These are phyloP conservation scores for Phytophthora ramorum DNA, from an alignment of 352 stramenopile species.

Conservation along the genomic window DNA sequence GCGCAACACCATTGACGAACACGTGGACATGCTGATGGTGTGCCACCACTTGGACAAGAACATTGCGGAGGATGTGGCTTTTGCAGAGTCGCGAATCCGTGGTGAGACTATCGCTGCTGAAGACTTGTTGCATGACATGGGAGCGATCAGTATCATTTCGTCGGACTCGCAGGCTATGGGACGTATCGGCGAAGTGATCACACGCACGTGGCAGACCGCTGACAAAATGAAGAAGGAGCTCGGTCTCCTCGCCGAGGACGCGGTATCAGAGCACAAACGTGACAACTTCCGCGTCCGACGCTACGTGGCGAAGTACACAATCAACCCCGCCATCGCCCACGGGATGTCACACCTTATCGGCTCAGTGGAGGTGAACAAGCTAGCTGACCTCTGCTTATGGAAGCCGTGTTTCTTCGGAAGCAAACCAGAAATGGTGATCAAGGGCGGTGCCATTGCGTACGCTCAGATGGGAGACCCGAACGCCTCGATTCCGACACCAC, in stretches of 20 bases:
- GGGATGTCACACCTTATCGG: conserved; percentile 97
- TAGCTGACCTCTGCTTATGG: conserved; percentile 96
- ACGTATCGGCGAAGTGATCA: conserved; percentile 96
- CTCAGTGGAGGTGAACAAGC: conserved; percentile 93
- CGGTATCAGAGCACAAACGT: conserved; percentile 47
- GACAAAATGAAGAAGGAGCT: conserved; percentile 98
- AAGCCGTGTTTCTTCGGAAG: conserved; percentile 95
- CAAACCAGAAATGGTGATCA: conserved; percentile 97
- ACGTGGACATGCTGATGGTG: conserved; percentile 99
- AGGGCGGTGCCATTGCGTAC: conserved; percentile 94
- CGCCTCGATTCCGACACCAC: conserved; percentile 95
- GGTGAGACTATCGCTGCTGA: conserved; percentile 97
- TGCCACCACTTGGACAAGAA: conserved; percentile 97
- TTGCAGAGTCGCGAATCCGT: conserved; percentile 97
- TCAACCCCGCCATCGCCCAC: conserved; percentile 97
- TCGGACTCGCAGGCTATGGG: conserved; percentile 98
- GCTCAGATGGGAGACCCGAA: conserved; percentile 98
- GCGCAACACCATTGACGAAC: conserved; percentile 98
- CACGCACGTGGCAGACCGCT: conserved; percentile 97
- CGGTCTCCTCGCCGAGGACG: conserved; percentile 90
- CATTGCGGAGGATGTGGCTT: conserved; percentile 97
- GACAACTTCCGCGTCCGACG: conserved; percentile 97
- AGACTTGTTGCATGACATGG: conserved; percentile 97
- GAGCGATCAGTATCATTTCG: conserved; percentile 97
- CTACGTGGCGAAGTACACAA: conserved; percentile 98